Evolutionary conservation across 1,284 basidiomycete species (phyloP).

Genomic region (Microbotryum intermedium): DNA sequence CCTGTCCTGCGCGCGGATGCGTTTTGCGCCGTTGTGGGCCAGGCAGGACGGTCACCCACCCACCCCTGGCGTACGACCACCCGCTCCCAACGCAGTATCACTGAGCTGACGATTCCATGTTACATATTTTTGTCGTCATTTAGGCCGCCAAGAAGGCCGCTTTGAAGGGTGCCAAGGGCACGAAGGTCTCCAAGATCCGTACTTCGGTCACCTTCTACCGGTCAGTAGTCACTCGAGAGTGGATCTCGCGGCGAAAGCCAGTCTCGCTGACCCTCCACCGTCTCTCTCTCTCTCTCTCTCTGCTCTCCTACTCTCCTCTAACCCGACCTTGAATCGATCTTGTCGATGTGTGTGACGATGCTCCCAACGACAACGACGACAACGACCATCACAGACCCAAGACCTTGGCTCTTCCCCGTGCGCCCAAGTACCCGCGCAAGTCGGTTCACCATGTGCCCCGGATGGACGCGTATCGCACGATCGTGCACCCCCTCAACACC

Average conservation of each 20-base stretch:
- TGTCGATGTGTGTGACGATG: constrained; percentile 36
- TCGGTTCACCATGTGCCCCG: constrained; percentile 86
- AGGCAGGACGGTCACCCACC: not conserved
- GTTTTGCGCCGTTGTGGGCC: not conserved
- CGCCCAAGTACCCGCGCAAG: constrained; percentile 89
- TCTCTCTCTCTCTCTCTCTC: not conserved
- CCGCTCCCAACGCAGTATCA: too few relatives aligned
- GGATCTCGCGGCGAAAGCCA: not conserved
- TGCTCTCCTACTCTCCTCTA: not conserved
- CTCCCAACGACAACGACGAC: constrained; percentile 1
- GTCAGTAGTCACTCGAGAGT: constrained; percentile 17
- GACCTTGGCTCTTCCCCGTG: constrained; percentile 76
- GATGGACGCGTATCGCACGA: constrained; percentile 95
- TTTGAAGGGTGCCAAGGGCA: constrained; percentile 73
- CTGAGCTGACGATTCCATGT: not conserved
- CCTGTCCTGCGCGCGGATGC: not conserved
- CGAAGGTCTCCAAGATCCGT: constrained; percentile 72
- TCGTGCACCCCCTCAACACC: constrained; percentile 61
- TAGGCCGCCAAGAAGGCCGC: constrained; percentile 95
- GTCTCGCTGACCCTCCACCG: not conserved
- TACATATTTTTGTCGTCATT: constrained; percentile 48
- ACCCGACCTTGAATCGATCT: too few relatives aligned
- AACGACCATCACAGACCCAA: constrained; percentile 54
- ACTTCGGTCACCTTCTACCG: constrained; percentile 89
- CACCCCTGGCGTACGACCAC: not conserved